Conservation (phyloP, 208 protist genomes). For the Trypanosoma grayi region DNA sequence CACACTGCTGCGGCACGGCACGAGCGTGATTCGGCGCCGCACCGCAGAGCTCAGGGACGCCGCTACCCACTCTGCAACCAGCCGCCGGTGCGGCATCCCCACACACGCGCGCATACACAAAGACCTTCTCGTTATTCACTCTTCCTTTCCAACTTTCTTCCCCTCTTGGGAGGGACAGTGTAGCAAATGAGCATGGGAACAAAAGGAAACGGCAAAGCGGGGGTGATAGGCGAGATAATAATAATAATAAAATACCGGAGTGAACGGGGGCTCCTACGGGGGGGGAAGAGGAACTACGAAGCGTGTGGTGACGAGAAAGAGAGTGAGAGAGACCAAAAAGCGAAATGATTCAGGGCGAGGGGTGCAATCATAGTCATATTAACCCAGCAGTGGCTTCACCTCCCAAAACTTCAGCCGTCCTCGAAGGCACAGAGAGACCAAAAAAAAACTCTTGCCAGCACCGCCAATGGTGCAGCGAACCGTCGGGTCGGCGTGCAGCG, state of each 20-base stretch:
- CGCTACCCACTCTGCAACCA: too few species aligned
- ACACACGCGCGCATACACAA: too few species aligned
- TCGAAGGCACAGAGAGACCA: constrained; percentile 65
- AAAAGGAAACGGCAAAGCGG: constrained; percentile 7
- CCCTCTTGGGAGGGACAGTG: too few species aligned
- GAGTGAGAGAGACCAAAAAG: constrained; percentile 18
- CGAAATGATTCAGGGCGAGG: too few species aligned
- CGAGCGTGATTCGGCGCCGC: too few species aligned
- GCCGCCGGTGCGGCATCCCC: too few species aligned
- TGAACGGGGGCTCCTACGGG: too few species aligned
- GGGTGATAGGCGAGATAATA: background rate
- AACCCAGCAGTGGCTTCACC: constrained; percentile 4
- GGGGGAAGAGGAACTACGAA: background rate
- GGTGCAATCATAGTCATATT: constrained; percentile 4
- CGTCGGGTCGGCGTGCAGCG: constrained; percentile 55
- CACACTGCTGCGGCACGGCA: background rate
- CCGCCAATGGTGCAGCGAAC: constrained; percentile 43
- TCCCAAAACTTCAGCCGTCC: constrained; percentile 81
- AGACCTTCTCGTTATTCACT: too few species aligned
- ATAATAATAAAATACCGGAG: constrained; percentile 7
- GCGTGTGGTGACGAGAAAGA: background rate
- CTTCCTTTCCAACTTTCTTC: too few species aligned
- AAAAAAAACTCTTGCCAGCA: constrained; percentile 69
- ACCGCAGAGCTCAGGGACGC: too few species aligned
- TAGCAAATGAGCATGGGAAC: too few species aligned